Evolutionary conservation across 202 grass and related monocot genomes (phyloP), one percentile per base, ranked within the genome.

Genomic region (Digitaria exilis): DNA sequence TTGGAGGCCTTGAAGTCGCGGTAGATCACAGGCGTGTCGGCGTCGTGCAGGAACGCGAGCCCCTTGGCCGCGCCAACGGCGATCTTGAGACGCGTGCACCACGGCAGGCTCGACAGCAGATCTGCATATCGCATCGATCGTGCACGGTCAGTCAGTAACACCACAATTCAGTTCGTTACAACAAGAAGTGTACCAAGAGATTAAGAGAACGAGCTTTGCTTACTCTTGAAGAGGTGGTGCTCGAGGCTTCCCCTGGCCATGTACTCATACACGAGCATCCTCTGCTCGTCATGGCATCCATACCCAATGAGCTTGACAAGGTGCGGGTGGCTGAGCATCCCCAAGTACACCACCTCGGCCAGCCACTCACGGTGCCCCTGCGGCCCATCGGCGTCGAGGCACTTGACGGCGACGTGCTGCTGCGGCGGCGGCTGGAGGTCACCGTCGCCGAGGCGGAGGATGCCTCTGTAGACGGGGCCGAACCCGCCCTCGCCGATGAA

Each of bases 341-440:
- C 91, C 63, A 93, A 85, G 71, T 90, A 87, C 45, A 93, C 87
- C 44, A 90, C 91, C 85, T 93, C 91, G 0, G 91, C 87, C 75
- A 96, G 93, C 93, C 93, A 96, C 73, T 96, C 93, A 8, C 83
- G 80, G 80, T 92, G 90, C 0, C 93, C 93, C 76, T 93, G 93
- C 7, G 56, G 69, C 6, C 93, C 90, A 15, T 96, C 90, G 77
- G 75, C 65, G 84, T 96, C 90, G 44, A 96, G 88, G 69, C 58
- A 84, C 88, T 92, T 96, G 55, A 93, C 93, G 52, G 93, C 90
- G 13, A 92, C 90, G 25, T 76, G 67, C 90, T 89, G 90, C 72
- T 39, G 37, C 37, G 37, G 61, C 90, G 87, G 90, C 72, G n/a
- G n/a, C n/a, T n/a, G n/a, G n/a, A n/a, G n/a, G n/a, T n/a, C n/a